Percentiles rank a stretch among this genome's conserved stretches.
Evolutionary conservation across 2,329 filamentous ascomycete genomes (phyloP).

Genomic region (Neophaeococcomyces mojaviensis): DNA sequence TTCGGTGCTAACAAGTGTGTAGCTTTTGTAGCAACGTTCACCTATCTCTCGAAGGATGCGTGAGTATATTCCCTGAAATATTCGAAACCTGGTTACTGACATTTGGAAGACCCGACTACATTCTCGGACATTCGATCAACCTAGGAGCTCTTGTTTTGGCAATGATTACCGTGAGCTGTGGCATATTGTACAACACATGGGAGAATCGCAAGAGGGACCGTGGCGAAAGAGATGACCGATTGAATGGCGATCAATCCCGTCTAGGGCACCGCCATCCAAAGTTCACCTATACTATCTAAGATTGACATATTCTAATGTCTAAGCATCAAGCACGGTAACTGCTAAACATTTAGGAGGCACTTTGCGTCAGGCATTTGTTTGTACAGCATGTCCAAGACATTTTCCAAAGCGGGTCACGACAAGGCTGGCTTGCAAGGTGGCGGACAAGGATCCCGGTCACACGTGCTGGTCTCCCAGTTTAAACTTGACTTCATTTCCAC

Average conservation of each 20-base stretch:
- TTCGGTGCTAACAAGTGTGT: constrained; percentile 28
- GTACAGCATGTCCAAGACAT: too few species aligned
- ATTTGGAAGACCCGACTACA: constrained; percentile 29
- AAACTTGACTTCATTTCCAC: too few species aligned
- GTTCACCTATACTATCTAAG: constrained; percentile 7
- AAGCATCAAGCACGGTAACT: too few species aligned
- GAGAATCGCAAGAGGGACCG: constrained; percentile 35
- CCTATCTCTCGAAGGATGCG: constrained; percentile 32
- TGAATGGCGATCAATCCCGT: constrained; percentile 27
- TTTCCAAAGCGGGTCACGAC: too few species aligned
- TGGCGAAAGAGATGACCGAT: constrained; percentile 32
- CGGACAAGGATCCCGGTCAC: too few species aligned
- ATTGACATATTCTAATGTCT: neutral
- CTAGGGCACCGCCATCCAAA: constrained; percentile 28
- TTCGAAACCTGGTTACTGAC: too few species aligned
- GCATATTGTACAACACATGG: constrained; percentile 34
- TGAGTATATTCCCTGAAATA: too few species aligned
- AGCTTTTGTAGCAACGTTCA: constrained; percentile 53
- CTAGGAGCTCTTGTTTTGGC: constrained; percentile 33
- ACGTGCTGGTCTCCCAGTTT: too few species aligned
- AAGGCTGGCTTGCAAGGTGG: too few species aligned
- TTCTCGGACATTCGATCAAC: constrained; percentile 36
- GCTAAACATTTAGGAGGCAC: too few species aligned
- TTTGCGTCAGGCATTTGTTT: too few species aligned
- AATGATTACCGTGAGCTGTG: constrained; percentile 26